A percentile compares a stretch with the other conserved stretches of the same genome.
Conservation (phyloP, 106 monocot species). For the Chionographis japonica region DNA sequence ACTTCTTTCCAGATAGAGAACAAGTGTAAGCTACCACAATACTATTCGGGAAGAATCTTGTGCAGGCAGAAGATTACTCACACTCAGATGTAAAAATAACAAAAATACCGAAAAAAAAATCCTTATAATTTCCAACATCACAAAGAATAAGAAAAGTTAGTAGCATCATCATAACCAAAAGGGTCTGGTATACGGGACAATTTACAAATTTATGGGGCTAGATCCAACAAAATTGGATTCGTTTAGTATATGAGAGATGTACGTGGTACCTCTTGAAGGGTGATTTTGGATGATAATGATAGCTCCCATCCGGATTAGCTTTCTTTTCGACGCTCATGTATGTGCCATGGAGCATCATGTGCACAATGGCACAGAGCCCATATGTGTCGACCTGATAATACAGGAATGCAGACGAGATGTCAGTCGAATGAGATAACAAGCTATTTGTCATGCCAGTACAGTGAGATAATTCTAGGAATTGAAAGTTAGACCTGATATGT, state of each 20-base stretch:
- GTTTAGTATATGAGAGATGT: no score
- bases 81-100: no score
- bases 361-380: constrained; percentile 74
- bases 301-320: constrained; percentile 36
- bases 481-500: constrained; percentile 58
- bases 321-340: constrained; percentile 82
- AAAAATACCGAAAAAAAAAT: no score
- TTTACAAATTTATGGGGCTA: neutral
- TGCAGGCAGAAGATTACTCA: no score
- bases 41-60: no score
- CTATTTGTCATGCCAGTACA: neutral
- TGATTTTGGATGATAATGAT: constrained; percentile 63
- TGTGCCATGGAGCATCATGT: constrained; percentile 95
- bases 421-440: no score
- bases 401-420: constrained; percentile 4
- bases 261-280: constrained; percentile 59
- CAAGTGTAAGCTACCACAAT: no score
- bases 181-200: no score
- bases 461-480: neutral
- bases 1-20: no score
- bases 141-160: no score
- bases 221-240: neutral
- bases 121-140: no score
- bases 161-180: no score
- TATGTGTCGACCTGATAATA: constrained; percentile 76